Evolutionary conservation across 2,329 filamentous ascomycete species (phyloP), one percentile per base, ranked within the genome.

Genomic region (Fusarium miscanthi): DNA sequence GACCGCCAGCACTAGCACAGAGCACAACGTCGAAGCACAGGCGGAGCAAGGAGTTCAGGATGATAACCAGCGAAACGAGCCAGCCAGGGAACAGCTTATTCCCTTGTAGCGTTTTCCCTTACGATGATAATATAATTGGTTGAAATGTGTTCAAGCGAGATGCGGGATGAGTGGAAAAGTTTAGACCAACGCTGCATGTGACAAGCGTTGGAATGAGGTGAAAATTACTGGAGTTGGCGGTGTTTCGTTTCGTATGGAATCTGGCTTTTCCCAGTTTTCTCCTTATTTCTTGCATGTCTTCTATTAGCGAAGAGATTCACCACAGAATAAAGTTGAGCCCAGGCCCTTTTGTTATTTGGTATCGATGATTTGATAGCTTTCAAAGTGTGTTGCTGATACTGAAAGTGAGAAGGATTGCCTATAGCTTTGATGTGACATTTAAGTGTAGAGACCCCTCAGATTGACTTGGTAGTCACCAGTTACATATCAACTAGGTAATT

Each of bases 211-310:
- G 57, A 61, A 62, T 61, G 69, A 57, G 62, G 54, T 59, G 53
- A 52, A 64, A 43, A 60, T 53, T 60, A 43, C 40, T 58, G 75
- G 75, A 77, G 75, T 77, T 77, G 56, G 38, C 23, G 74, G 69
- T 63, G 69, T 73, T 73, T 69, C 66, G 25, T 58, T 66, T 61
- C 48, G 51, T 57, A 52, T 21, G 48, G n/a, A 51, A 33, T 23
- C 57, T 59, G 57, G 45, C 38, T 51, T 16, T 56, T 68, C 66
- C 45, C 23, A 30, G 19, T 30, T 59, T 63, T 37, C 31, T 41
- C 37, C 11, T 27, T 21, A 35, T 46, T 48, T 51, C 72, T 75
- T 65, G 69, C 58, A 49, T 27, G 19, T 49, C 40, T 37, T 51
- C 70, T 75, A 60, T 66, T 48, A 48, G 53, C 45, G 65, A 76